Conservation (phyloP, 2,329 filamentous ascomycete genomes). For the Botryotinia narcissicola region DNA sequence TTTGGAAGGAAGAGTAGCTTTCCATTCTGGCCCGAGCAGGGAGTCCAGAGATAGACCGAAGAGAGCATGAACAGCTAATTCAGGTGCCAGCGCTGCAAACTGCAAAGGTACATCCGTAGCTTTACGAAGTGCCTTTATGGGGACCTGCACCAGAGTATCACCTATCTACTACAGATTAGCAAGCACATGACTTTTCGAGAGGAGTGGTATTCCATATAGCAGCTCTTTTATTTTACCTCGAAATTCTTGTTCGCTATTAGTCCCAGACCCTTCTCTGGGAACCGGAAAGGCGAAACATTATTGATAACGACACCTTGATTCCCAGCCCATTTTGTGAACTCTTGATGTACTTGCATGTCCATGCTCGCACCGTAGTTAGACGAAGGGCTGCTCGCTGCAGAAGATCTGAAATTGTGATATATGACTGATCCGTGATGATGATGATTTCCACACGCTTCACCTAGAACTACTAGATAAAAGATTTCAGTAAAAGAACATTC, state of each 20-base stretch:
- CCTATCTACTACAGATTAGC: constrained; percentile 17
- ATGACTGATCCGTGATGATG: not conserved
- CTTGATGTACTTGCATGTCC: constrained; percentile 41
- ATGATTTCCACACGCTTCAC: constrained; percentile 6
- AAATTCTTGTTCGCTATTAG: constrained; percentile 68
- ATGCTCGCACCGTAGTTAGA: not conserved
- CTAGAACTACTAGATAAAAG: constrained; percentile 6
- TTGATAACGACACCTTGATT: constrained; percentile 63
- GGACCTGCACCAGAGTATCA: constrained; percentile 7
- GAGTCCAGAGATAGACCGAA: constrained; percentile 64
- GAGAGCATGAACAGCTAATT: constrained; percentile 64
- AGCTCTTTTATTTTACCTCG: constrained; percentile 48
- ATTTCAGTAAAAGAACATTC: not conserved
- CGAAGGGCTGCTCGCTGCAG: not conserved
- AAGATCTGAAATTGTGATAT: not conserved
- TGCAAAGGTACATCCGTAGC: constrained; percentile 1
- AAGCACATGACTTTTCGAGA: not conserved
- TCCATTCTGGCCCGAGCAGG: constrained; percentile 56
- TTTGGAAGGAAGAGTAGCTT: constrained; percentile 62
- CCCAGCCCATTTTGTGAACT: constrained; percentile 67
- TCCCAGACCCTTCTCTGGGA: constrained; percentile 74
- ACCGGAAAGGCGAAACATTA: constrained; percentile 62
- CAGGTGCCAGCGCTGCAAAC: not conserved
- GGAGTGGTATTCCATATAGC: not conserved
- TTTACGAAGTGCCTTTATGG: constrained; percentile 14